Base-by-base conservation (phyloP, 2,329 filamentous ascomycete genomes). In the Fusarium succisae region DNA sequence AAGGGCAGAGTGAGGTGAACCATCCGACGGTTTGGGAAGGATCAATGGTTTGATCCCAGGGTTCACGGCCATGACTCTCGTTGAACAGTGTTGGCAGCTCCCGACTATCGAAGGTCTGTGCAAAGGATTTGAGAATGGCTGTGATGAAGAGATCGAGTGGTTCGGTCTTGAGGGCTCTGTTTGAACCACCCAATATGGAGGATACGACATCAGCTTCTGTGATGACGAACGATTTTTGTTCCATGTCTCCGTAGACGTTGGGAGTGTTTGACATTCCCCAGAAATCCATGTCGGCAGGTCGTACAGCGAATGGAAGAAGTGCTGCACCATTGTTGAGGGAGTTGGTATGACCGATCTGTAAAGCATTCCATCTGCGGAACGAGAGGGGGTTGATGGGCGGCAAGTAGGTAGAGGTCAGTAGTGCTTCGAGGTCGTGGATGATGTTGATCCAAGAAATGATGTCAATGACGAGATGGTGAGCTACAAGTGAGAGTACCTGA, bases 391-490 rank as follows among this genome's bases (percentile, higher is more conserved):
- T 71, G 5, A 62, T 28, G 66, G 73, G 9, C 61, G 70, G 9
- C 1, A 72, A 66, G 8, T 28, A 47, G 3, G 74, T 53, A 30
- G 55, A 60, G 13, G 81, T 76, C 12, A 86, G 73, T 2, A 83
- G 68, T 11, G 79, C 78, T 60, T 87, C 84, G 0, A 87, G 76
- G 51, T 87, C 84, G 41, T 84, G 81, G 1, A 86, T 73, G 4
- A 87, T 77, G 7, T 85, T 79, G 13, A 83, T 79, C 86, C 86
- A 87, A 0, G 84, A 85, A 2, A 87, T 83, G 8, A 87, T 73
- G 58, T 87, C 85, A 22, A 87, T 80, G 3, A 83, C 79, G 1
- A 84, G 74, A 62, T 84, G 83, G 20, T 84, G 82, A 4, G 78
- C 80, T 12, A 79, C 73, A 14, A 85, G 56, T 11, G 80, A 81